Evolutionary conservation across 179 eudicot genomes (phyloP), one percentile per base, ranked within the genome.

Genomic region (Kewa caespitosa): DNA sequence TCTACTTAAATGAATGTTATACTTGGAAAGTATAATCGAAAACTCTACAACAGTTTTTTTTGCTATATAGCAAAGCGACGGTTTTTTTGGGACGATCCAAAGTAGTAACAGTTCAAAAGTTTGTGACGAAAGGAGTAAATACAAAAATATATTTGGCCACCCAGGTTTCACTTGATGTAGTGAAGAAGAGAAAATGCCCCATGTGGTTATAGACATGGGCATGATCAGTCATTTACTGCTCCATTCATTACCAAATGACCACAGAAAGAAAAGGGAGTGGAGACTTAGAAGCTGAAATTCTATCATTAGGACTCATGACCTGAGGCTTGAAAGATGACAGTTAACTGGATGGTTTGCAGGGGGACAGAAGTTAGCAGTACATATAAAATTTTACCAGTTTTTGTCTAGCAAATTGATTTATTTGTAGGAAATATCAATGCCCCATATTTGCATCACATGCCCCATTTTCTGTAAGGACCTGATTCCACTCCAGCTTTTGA

Each of bases 191-290:
- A 46, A 32, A 50, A 70, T 48, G 46, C 22, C 55, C 23, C 79
- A 76, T 59, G 69, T 76, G 69, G 36, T 77, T 27, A 27, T 10
- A 77, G 69, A 43, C 25, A 65, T 76, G 80, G 67, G 74, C 69
- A 25, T 18, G 32, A 8, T 33, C 41, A 69, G 43, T 70, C 69
- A 69, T 57, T 76, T 54, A 55, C 43, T n/a, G n/a, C n/a, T 76
- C 50, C 60, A 46, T 38, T 69, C 48, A 76, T 30, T 57, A 31
- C 67, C 55, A 50, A 28, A 12, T 36, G 37, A 38, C 37, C 67
- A 57, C 37, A 36, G 57, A 50, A 17, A 22, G 23, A 50, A 50
- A 27, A 27, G 23, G 1, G 25, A 50, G 2, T 55, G 31, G 61
- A 55, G 27, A 55, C n/a, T 55, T n/a, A n/a, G 27, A 43, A 23